These are phyloP conservation scores for Starmerella bombi DNA, from an alignment of 805 yeast genomes.

Conservation along the genomic window DNA sequence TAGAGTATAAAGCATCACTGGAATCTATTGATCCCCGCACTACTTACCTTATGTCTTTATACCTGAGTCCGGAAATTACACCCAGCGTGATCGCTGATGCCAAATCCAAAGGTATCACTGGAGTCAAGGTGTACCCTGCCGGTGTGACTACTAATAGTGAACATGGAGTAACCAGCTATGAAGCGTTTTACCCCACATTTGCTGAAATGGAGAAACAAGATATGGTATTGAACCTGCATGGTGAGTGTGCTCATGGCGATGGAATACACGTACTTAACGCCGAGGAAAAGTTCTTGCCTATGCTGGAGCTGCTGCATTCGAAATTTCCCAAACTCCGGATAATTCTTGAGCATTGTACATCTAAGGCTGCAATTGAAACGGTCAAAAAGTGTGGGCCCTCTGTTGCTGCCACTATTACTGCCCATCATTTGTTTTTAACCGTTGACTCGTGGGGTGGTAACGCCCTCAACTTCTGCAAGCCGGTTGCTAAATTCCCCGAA, in stretches of 20 bases:
- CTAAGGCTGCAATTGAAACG: conserved; percentile 72
- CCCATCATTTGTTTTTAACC: conserved; percentile 81
- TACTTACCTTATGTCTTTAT: conserved; percentile 82
- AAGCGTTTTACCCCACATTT: conserved; percentile 77
- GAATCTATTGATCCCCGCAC: conserved; percentile 63
- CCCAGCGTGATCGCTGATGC: conserved; percentile 79
- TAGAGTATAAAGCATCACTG: conserved; percentile 52
- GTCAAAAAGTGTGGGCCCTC: conserved; percentile 52
- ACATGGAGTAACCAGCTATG: conserved; percentile 80
- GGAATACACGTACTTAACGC: conserved; percentile 89
- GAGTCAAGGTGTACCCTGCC: conserved; percentile 95
- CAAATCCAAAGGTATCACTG: conserved; percentile 54
- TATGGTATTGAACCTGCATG: conserved; percentile 79
- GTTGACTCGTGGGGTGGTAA: conserved; percentile 96
- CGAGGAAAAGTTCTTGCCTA: conserved; percentile 84
- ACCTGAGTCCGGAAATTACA: conserved; percentile 62
- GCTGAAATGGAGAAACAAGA: conserved; percentile 71
- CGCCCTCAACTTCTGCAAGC: conserved; percentile 90
- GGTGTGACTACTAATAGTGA: conserved; percentile 98
- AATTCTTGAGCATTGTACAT: conserved; percentile 88
- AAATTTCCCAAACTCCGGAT: conserved; percentile 82
- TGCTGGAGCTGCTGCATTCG: conserved; percentile 56
- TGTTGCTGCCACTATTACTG: conserved; percentile 93
- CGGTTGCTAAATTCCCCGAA: conserved; percentile 85
- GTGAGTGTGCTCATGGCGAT: conserved; percentile 74